Percentiles rank a stretch among this genome's conserved stretches.
Evolutionary conservation across 371 early-diverging fungal species (phyloP).

Genomic region (Thermomucor indicae-seudaticae): DNA sequence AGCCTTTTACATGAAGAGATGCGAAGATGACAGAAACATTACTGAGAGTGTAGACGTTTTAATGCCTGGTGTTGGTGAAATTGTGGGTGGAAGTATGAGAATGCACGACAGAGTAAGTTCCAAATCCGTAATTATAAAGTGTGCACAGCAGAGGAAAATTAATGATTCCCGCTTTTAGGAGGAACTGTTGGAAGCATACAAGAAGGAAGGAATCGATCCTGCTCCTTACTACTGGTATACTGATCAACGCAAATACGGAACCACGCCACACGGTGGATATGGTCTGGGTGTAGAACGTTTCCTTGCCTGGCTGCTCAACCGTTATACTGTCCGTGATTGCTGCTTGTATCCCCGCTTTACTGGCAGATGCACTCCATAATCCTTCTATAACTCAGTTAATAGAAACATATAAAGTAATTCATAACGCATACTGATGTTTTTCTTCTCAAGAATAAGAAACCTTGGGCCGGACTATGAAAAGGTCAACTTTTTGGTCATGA

Average conservation of each 20-base stretch:
- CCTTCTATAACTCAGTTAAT: too few relatives aligned
- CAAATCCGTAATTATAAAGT: background rate
- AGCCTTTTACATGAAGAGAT: slow-evolving; percentile 99
- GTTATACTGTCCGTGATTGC: slow-evolving; percentile 91
- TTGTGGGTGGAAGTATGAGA: slow-evolving; percentile 99
- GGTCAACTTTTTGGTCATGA: too few relatives aligned
- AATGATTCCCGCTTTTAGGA: slow-evolving; percentile 43
- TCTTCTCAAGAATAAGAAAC: too few relatives aligned
- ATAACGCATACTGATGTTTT: too few relatives aligned
- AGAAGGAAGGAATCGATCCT: slow-evolving; percentile 96
- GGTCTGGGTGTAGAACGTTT: slow-evolving; percentile 99
- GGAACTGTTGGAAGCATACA: slow-evolving; percentile 93
- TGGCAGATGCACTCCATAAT: slow-evolving; percentile 85
- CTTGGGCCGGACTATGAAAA: too few relatives aligned
- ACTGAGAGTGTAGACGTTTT: slow-evolving; percentile 99
- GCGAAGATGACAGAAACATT: slow-evolving; percentile 74
- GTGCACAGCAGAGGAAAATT: background rate
- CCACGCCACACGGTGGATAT: slow-evolving; percentile 98
- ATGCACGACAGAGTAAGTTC: slow-evolving; percentile 75
- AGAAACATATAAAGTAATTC: too few relatives aligned
- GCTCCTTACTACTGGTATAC: slow-evolving; percentile 99
- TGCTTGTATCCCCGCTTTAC: slow-evolving; percentile 96
- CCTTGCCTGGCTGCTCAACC: slow-evolving; percentile 96
- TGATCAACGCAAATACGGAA: slow-evolving; percentile 99
- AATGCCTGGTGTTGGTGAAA: slow-evolving; percentile 99